Evolutionary conservation across 805 yeast genomes (phyloP).

Genomic region (Candida glaebosa): DNA sequence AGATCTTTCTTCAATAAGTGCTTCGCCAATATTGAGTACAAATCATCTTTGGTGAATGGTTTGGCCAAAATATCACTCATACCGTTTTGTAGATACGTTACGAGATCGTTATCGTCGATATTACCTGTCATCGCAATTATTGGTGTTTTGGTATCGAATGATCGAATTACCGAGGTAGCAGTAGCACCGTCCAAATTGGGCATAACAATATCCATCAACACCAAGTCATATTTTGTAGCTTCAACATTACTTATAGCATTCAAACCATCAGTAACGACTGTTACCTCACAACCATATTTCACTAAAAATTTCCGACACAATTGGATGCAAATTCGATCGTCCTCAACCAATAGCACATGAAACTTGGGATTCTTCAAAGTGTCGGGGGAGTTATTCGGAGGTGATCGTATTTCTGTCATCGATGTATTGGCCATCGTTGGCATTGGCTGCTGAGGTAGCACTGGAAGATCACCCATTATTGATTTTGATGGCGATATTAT

Average conservation of each 20-base stretch:
- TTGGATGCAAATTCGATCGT: conserved; percentile 77
- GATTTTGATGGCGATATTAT: conserved; percentile 1
- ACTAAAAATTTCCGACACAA: conserved; percentile 77
- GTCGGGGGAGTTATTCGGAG: conserved; percentile 5
- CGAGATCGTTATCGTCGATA: conserved; percentile 76
- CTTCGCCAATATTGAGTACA: conserved; percentile 73
- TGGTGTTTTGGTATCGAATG: conserved; percentile 81
- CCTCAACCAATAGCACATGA: conserved; percentile 76
- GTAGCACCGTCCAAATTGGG: conserved; percentile 87
- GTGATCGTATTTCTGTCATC: conserved; percentile 1
- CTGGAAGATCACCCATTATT: conserved; percentile 3
- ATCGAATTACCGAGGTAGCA: conserved; percentile 84
- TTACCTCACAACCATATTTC: conserved; percentile 89
- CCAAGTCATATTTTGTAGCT: conserved; percentile 68
- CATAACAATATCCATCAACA: conserved; percentile 86
- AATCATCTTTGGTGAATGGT: conserved; percentile 87
- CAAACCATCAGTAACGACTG: conserved; percentile 89
- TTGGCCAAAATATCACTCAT: conserved; percentile 91
- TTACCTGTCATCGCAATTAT: conserved; percentile 94
- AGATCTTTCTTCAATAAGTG: conserved; percentile 48
- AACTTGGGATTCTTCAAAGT: conserved; percentile 44
- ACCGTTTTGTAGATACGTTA: conserved; percentile 78
- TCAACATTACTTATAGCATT: conserved; percentile 79
- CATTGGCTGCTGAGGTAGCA: conserved; percentile 2
- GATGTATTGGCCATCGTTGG: conserved; percentile 2